Evolutionary conservation across 371 early-diverging fungal genomes (phyloP), one percentile per base, ranked within the genome.

Genomic region (Dinochytrium kinnereticum): DNA sequence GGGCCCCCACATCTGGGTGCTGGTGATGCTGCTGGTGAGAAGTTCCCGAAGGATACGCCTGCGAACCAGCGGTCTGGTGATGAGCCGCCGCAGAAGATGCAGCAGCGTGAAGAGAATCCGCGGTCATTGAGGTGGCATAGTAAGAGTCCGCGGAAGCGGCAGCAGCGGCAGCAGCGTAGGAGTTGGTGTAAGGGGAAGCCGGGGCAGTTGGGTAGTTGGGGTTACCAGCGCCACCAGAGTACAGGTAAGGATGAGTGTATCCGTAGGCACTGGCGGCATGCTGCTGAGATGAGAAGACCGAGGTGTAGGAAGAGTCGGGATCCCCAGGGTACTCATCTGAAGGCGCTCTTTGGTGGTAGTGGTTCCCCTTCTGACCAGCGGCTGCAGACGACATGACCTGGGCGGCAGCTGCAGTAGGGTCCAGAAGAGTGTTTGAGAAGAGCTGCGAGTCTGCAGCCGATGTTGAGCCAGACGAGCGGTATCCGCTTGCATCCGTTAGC

Each of bases 251-350:
- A 36, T 61, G 61, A 24, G 61, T 26, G 61, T 61, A 61, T 13
- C 61, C 37, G 24, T 61, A 61, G 34, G 61, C 61, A 13, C 7
- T 61, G 3, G 61, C 57, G 24, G 57, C 57, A 30, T 55, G 57
- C 24, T 55, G 61, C 34, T 61, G 61, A 10, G 61, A 34, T 7
- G 30, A 10, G 24, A 61, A 61, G 34, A 61, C 61, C 19, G 61
- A 61, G 17, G 61, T 61, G 61, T 61, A 61, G 13, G 61, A 61
- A 61, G 61, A 33, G 24, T 61, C 61, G 61, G 61, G 36, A 61
- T 61, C 61, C 61, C 30, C 61, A 17, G 61, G 37, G 36, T 61
- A 61, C 36, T 61, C 61, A 37, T 61, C 61, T 36, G 61, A 61
- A 10, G 31, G 61, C 15, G 36, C 37, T 15, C 61, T 7, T 13